These are phyloP conservation scores for Cladobotryum protrusum DNA, from an alignment of 2,329 filamentous ascomycete genomes.

Conservation along the genomic window DNA sequence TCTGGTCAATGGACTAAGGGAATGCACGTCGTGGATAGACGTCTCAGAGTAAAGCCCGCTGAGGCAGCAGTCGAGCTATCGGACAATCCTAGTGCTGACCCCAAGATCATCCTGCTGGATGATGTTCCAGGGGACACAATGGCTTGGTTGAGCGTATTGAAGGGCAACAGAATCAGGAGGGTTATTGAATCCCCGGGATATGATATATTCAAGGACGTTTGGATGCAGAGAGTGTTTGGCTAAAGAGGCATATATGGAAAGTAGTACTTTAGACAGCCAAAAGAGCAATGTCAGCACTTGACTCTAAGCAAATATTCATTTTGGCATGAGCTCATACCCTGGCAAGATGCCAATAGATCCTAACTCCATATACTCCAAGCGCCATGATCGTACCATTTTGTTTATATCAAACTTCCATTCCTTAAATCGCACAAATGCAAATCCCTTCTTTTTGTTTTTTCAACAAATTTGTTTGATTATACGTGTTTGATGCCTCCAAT, in stretches of 20 bases:
- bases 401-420: constrained; percentile 3
- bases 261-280: background rate
- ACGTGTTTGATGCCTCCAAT: constrained; percentile 80
- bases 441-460: background rate
- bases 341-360: constrained; percentile 4
- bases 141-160: constrained; percentile 67
- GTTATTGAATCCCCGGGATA: constrained; percentile 65
- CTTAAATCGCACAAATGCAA: background rate
- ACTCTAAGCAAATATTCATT: background rate
- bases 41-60: constrained; percentile 50
- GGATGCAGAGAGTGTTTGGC: constrained; percentile 62
- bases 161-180: constrained; percentile 75
- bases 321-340: constrained; percentile 14
- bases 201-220: constrained; percentile 56
- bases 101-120: constrained; percentile 34
- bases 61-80: constrained; percentile 35
- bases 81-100: constrained; percentile 34
- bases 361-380: constrained; percentile 9
- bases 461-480: constrained; percentile 22
- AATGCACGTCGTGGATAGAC: constrained; percentile 78
- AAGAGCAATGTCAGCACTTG: constrained; percentile 14
- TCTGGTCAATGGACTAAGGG: constrained; percentile 90
- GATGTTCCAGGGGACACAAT: constrained; percentile 62
- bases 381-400: constrained; percentile 12
- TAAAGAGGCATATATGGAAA: constrained; percentile 4